These are phyloP conservation scores for Exophiala lecanii-corni DNA, from an alignment of 2,329 filamentous ascomycete species.

Conservation along the genomic window DNA sequence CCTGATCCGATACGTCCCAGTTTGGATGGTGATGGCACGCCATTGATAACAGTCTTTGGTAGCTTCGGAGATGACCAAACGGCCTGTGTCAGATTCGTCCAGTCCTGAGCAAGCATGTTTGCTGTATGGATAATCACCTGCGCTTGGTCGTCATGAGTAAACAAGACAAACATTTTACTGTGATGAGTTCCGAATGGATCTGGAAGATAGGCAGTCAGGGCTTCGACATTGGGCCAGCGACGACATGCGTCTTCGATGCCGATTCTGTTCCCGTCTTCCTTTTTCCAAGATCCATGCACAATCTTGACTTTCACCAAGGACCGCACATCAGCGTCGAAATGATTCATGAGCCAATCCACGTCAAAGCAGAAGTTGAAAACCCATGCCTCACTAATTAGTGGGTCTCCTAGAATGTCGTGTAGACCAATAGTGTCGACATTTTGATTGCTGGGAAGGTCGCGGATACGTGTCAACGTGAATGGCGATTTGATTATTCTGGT, in stretches of 20 bases:
- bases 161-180: slow-evolving; percentile 79
- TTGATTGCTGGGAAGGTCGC: slow-evolving; percentile 53
- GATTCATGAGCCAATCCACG: slow-evolving; percentile 56
- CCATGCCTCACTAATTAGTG: slow-evolving; percentile 62
- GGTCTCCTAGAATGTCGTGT: slow-evolving; percentile 66
- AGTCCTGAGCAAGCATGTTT: slow-evolving; percentile 85
- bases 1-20: slow-evolving; percentile 54
- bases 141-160: slow-evolving; percentile 70
- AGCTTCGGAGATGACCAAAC: slow-evolving; percentile 73
- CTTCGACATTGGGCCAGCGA: slow-evolving; percentile 61
- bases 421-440: slow-evolving; percentile 66
- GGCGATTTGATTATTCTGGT: slow-evolving; percentile 52
- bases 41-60: slow-evolving; percentile 40
- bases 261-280: slow-evolving; percentile 57
- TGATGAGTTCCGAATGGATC: slow-evolving; percentile 84
- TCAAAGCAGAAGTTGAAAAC: slow-evolving; percentile 54
- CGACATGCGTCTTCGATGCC: slow-evolving; percentile 56
- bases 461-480: slow-evolving; percentile 66
- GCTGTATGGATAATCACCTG: slow-evolving; percentile 83
- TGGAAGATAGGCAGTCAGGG: slow-evolving; percentile 72
- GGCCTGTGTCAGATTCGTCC: slow-evolving; percentile 82
- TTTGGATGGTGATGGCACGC: neutral
- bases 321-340: slow-evolving; percentile 55
- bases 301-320: slow-evolving; percentile 52
- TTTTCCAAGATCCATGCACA: slow-evolving; percentile 63